These are phyloP conservation scores for Hypoxylon intermedium DNA, from an alignment of 495 filamentous ascomycete species.

Conservation along the genomic window DNA sequence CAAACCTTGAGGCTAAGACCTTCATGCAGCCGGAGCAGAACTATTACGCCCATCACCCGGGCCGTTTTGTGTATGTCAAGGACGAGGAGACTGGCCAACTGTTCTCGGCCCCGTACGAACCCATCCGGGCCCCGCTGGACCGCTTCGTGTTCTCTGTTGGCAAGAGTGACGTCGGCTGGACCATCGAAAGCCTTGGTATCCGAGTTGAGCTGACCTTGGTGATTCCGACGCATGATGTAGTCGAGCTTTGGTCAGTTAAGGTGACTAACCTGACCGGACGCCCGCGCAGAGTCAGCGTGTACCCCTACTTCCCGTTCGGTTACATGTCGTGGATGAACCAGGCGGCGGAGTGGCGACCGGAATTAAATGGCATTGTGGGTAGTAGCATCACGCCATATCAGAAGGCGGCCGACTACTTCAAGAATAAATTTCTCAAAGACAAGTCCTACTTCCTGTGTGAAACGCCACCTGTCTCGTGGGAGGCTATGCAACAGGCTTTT, in stretches of 20 bases:
- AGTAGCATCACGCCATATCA: conserved; percentile 63
- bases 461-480: conserved; percentile 58
- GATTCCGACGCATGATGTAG: conserved; percentile 60
- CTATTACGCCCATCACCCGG: conserved; percentile 65
- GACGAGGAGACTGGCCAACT: conserved; percentile 60
- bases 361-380: conserved; percentile 56
- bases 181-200: conserved; percentile 57
- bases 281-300: conserved; percentile 57
- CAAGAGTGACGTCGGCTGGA: conserved; percentile 62
- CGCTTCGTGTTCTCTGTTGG: conserved; percentile 62
- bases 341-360: conserved; percentile 56
- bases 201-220: conserved; percentile 61
- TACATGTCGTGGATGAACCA: conserved; percentile 71
- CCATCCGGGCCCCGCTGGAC: conserved; percentile 56
- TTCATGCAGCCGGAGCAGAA: conserved; percentile 68
- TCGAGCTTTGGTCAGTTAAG: conserved; percentile 62
- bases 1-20: conserved; percentile 63
- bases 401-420: conserved; percentile 62
- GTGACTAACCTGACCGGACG: conserved; percentile 58
- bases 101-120: conserved; percentile 64
- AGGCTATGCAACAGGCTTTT: conserved; percentile 57
- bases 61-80: conserved; percentile 66
- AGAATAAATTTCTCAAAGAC: conserved; percentile 64
- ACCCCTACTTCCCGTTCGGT: conserved; percentile 63
- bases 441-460: conserved; percentile 65